A percentile compares a stretch with the other conserved stretches of the same genome.
phyloP scores from a whole-genome alignment of 2,329 filamentous ascomycete species.

The Knufia petricola region DNA sequence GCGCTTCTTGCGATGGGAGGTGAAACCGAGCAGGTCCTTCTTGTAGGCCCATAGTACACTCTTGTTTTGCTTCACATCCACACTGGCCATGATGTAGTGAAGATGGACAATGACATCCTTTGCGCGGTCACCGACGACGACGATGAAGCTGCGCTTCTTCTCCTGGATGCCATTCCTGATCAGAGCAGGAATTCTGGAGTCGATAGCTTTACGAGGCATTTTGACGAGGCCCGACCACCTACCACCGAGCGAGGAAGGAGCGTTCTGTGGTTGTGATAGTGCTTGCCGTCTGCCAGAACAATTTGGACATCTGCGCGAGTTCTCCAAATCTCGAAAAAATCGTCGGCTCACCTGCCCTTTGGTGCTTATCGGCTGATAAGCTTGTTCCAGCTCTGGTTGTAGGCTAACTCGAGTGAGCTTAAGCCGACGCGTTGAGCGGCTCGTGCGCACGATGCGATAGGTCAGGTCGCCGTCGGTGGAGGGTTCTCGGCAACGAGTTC shows the following conservation, averaged over 20 bases:
- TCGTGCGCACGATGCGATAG: too few relatives aligned
- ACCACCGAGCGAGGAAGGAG: background rate
- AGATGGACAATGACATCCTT: slow-evolving; percentile 96
- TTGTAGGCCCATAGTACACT: slow-evolving; percentile 98
- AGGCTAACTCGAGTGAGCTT: background rate
- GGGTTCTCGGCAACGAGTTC: too few relatives aligned
- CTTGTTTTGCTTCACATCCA: slow-evolving; percentile 90
- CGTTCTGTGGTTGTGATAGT: background rate
- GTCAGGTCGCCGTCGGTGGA: too few relatives aligned
- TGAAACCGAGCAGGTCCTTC: slow-evolving; percentile 90
- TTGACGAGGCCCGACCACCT: slow-evolving; percentile 5
- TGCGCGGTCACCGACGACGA: slow-evolving; percentile 84
- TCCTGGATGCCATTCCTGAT: slow-evolving; percentile 85
- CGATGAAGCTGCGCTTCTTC: slow-evolving; percentile 97
- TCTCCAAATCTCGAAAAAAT: slow-evolving; percentile 14
- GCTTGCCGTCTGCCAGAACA: background rate
- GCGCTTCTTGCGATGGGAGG: slow-evolving; percentile 93
- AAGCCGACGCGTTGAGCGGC: too few relatives aligned
- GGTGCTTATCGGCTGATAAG: slow-evolving; percentile 1
- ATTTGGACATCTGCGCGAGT: background rate
- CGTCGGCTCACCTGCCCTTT: slow-evolving; percentile 12
- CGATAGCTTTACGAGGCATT: slow-evolving; percentile 50
- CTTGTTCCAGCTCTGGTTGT: background rate
- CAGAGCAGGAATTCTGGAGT: slow-evolving; percentile 81
- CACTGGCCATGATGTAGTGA: slow-evolving; percentile 84